Conservation (phyloP, 306 rosid species). For the Quercus berberidifolia region DNA sequence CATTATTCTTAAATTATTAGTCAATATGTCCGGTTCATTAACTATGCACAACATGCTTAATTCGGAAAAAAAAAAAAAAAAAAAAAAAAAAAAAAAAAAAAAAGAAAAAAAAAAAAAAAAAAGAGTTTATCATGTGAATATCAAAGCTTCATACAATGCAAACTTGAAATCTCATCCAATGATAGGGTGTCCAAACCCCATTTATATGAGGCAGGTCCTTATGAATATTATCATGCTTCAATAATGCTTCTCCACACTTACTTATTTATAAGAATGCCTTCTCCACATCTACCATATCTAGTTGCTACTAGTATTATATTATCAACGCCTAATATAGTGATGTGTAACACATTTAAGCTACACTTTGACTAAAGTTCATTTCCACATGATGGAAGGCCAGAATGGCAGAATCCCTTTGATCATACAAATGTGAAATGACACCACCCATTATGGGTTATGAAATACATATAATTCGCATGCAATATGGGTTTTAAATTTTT, state of each 20-base stretch:
- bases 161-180: not conserved
- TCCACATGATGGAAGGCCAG: not conserved
- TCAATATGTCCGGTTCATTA: too few species aligned
- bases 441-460: not conserved
- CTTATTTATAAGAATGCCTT: not conserved
- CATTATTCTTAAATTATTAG: too few species aligned
- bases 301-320: not conserved
- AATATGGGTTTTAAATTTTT: not conserved
- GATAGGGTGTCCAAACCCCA: not conserved
- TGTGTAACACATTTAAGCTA: not conserved
- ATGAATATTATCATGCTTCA: not conserved
- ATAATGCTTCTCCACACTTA: not conserved
- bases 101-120: not conserved
- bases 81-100: too few species aligned
- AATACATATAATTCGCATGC: not conserved
- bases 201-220: not conserved
- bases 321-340: not conserved
- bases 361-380: not conserved
- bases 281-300: not conserved
- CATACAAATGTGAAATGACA: not conserved
- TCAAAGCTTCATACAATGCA: not conserved
- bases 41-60: too few species aligned
- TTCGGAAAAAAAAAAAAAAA: not conserved
- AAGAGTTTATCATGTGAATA: not conserved
- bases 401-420: not conserved